Conservation (phyloP, 306 rosid species). For the Pterocarpus santalinus region DNA sequence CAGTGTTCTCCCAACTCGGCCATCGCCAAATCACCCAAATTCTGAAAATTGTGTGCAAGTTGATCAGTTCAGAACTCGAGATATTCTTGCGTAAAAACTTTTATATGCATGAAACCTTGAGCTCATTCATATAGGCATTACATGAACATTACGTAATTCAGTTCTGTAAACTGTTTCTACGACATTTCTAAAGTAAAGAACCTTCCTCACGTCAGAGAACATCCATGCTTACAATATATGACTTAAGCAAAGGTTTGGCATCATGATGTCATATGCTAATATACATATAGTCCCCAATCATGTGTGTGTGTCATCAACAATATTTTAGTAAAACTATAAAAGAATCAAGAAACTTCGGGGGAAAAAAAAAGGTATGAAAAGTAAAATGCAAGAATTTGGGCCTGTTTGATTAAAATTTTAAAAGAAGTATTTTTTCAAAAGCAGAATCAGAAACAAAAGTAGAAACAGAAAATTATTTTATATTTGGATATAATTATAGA, state of each 20-base stretch:
- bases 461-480: no score
- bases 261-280: constrained; percentile 18
- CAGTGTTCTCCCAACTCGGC: constrained; percentile 90
- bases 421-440: no score
- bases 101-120: neutral
- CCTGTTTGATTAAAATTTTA: no score
- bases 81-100: constrained; percentile 15
- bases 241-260: constrained; percentile 13
- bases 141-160: constrained; percentile 13
- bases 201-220: constrained; percentile 34
- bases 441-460: no score
- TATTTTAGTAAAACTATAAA: constrained; percentile 26
- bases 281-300: neutral
- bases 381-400: neutral
- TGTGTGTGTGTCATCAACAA: constrained; percentile 23
- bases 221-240: constrained; percentile 27
- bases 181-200: constrained; percentile 18
- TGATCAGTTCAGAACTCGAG: constrained; percentile 25
- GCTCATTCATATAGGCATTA: constrained; percentile 13
- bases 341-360: constrained; percentile 29
- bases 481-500: no score
- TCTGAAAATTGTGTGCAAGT: constrained; percentile 52
- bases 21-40: constrained; percentile 90
- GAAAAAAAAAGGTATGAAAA: neutral
- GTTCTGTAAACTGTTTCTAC: constrained; percentile 2